Conservation (phyloP, 176 grass and related monocot species). For the Lolium rigidum region DNA sequence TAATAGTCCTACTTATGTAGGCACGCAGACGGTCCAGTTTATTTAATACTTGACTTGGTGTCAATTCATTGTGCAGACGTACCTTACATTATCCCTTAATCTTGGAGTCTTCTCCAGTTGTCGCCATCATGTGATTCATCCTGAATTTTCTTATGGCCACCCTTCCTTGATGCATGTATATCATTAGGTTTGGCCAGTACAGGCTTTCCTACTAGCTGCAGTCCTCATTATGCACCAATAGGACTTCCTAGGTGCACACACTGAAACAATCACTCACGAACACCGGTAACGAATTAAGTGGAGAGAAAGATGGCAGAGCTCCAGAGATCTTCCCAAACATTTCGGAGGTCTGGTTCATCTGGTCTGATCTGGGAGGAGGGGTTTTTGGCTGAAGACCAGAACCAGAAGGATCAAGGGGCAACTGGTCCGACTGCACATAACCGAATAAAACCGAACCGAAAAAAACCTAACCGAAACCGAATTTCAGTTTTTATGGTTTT, state of each 20-base stretch:
- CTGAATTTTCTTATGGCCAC: constrained; percentile 28
- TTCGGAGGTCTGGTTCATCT: constrained; percentile 65
- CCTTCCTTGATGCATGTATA: constrained; percentile 26
- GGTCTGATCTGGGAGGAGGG: constrained; percentile 64
- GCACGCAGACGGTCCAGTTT: background rate
- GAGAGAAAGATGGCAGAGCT: constrained; percentile 54
- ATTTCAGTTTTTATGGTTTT: too few species aligned
- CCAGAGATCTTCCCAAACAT: constrained; percentile 66
- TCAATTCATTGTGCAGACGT: constrained; percentile 28
- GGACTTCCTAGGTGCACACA: constrained; percentile 13
- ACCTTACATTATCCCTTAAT: constrained; percentile 12
- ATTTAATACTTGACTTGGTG: background rate
- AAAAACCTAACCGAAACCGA: too few species aligned
- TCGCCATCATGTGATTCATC: constrained; percentile 44
- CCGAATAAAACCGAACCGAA: too few species aligned
- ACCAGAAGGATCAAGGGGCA: constrained; percentile 26
- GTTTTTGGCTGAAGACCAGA: constrained; percentile 39
- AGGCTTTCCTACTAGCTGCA: constrained; percentile 20
- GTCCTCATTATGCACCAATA: constrained; percentile 4
- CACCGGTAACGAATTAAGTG: background rate
- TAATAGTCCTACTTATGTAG: constrained; percentile 1
- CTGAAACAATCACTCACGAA: constrained; percentile 1
- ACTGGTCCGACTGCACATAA: too few species aligned
- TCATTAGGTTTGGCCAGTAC: constrained; percentile 12
- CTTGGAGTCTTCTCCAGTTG: constrained; percentile 15